Evolutionary conservation across 148 eudicot genomes (phyloP).

Genomic region (Linanthus parryae): DNA sequence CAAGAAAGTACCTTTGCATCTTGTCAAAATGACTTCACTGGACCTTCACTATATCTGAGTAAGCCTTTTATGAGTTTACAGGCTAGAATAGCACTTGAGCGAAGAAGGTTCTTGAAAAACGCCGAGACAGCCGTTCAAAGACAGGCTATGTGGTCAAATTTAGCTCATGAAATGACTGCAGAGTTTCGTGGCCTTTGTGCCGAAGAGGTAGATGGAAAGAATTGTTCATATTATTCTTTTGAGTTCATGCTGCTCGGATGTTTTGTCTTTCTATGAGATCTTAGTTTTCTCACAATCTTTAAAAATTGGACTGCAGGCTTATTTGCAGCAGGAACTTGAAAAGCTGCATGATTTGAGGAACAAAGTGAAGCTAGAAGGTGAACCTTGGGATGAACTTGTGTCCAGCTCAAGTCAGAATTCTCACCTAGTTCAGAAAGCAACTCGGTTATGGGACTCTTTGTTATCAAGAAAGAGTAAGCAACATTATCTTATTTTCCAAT

Average conservation of each 20-base stretch:
- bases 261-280: background rate
- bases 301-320: conserved; percentile 50
- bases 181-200: conserved; percentile 99
- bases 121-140: conserved; percentile 93
- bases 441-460: conserved; percentile 94
- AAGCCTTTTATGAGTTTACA: conserved; percentile 17
- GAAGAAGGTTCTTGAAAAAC: conserved; percentile 78
- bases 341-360: conserved; percentile 90
- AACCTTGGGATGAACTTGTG: conserved; percentile 95
- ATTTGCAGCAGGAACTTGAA: conserved; percentile 96
- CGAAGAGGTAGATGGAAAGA: conserved; percentile 67
- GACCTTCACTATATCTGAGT: background rate
- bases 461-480: conserved; percentile 87
- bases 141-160: conserved; percentile 95
- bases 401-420: conserved; percentile 95
- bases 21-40: background rate
- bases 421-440: conserved; percentile 93
- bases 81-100: conserved; percentile 98
- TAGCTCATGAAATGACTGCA: conserved; percentile 99
- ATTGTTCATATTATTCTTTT: conserved; percentile 2
- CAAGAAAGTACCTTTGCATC: no score
- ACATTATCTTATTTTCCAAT: background rate
- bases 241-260: background rate
- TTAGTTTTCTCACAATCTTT: conserved; percentile 4
- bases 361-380: conserved; percentile 96